These are phyloP conservation scores for Cotoneaster glaucophyllus DNA, from an alignment of 306 rosid species.

Conservation along the genomic window DNA sequence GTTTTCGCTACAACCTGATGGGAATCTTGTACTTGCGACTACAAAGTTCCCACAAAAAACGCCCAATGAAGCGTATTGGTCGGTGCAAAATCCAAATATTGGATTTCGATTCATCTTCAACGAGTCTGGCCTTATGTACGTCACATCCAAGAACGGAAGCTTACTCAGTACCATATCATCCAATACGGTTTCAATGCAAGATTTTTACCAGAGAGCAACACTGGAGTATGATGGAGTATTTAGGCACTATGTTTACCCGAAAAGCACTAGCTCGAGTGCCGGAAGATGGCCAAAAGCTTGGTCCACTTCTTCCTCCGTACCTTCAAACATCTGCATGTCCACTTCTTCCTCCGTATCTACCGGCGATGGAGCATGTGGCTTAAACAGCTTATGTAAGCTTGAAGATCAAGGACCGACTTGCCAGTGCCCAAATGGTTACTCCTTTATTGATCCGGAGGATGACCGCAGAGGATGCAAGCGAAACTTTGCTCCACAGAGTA, in stretches of 20 bases:
- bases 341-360: fast-evolving
- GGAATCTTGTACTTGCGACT: conserved; percentile 26
- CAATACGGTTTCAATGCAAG: not conserved
- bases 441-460: conserved; percentile 22
- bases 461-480: conserved; percentile 19
- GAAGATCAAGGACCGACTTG: conserved; percentile 21
- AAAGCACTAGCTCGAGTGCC: not conserved
- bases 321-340: conserved; percentile 24
- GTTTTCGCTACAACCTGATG: conserved; percentile 12
- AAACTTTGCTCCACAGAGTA: conserved; percentile 21
- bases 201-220: conserved; percentile 44
- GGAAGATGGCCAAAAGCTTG: conserved; percentile 9
- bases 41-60: conserved; percentile 22
- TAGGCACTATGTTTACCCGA: conserved; percentile 42
- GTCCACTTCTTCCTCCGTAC: conserved; percentile 1
- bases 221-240: conserved; percentile 57
- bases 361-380: conserved; percentile 41
- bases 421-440: conserved; percentile 8
- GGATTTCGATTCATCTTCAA: conserved; percentile 3
- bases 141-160: conserved; percentile 8
- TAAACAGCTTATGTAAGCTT: conserved; percentile 14
- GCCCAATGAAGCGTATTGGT: not conserved
- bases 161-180: not conserved
- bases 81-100: not conserved
- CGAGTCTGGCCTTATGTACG: conserved; percentile 29